Evolutionary conservation across 2,329 filamentous ascomycete genomes (phyloP), one percentile per base, ranked within the genome.

Genomic region (Verticillium tricorpus): DNA sequence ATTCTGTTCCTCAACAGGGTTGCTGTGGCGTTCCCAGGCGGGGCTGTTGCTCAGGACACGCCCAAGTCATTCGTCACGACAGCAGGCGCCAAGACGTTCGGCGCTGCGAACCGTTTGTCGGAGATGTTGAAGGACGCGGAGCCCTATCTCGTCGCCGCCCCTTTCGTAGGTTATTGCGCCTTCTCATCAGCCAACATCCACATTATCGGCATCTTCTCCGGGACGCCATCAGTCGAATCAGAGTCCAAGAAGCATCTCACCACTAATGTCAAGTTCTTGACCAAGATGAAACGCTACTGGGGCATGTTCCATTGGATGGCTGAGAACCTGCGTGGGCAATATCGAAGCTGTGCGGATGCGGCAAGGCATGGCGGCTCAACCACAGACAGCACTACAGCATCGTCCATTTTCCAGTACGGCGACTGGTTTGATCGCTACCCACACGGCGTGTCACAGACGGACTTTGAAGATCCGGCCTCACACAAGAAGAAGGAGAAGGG

Each of bases 221-320:
- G 92, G 65, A 93, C 96, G 66, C 79, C 87, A 15, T 79, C 85
- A 12, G 83, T 96, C 58, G 91, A 96, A 72, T 83, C 85, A 14
- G 85, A 86, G 9, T 92, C 92, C 9, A 97, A 96, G 76, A 87
- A 88, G 66, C 93, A 97, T 69, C 80, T 97, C 17, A 88, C 90
- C 1, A 91, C 89, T 66, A 98, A 97, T 67, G 90, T 98, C 69
- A 91, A 90, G 70, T 98, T 95, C 69, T 78, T 99, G 55, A 89
- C 90, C 60, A 95, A 92, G 75, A 96, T 98, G 91, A 97, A 97
- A 80, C 91, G 91, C 63, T 93, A 95, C 70, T 99, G 95, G 95
- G 95, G 94, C 63, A 96, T 97, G 90, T 97, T 98, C 72, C 92
- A 97, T 72, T 97, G 93, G 78, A 93, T 98, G 85, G 89, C 92